Evolutionary conservation across 305 asterid genomes (phyloP).

Genomic region (Fraxinus sp.): DNA sequence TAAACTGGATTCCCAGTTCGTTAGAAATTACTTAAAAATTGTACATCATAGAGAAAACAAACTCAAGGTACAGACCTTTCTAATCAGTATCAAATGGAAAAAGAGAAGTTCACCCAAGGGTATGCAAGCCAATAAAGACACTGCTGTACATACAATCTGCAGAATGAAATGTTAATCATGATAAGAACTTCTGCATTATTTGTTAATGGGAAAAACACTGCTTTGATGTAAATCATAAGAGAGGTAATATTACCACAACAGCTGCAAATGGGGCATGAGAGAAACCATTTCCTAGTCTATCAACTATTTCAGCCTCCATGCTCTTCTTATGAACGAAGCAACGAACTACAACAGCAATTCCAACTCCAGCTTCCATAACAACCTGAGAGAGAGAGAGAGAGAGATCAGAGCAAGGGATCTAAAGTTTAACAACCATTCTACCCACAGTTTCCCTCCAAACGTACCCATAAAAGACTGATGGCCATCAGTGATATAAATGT

Average conservation of each 20-base stretch:
- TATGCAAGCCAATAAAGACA: conserved; percentile 82
- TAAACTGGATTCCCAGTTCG: neutral
- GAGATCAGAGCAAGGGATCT: conserved; percentile 24
- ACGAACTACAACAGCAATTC: conserved; percentile 82
- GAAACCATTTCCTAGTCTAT: conserved; percentile 93
- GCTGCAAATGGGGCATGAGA: conserved; percentile 94
- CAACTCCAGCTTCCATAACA: conserved; percentile 79
- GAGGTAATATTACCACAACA: conserved; percentile 74
- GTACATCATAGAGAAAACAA: conserved; percentile 9
- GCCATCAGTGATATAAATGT: conserved; percentile 89
- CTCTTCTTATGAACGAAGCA: conserved; percentile 67
- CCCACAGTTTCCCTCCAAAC: conserved; percentile 29
- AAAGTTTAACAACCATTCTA: conserved; percentile 7
- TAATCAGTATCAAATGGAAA: conserved; percentile 88
- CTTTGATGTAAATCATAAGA: neutral
- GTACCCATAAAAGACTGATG: conserved; percentile 86
- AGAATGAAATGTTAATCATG: conserved; percentile 20
- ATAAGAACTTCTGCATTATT: neutral
- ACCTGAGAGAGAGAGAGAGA: conserved; percentile 52
- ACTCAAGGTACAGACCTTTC: conserved; percentile 56
- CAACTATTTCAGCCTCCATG: conserved; percentile 86
- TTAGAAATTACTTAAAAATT: neutral
- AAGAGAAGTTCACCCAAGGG: conserved; percentile 97
- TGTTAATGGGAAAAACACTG: conserved; percentile 13
- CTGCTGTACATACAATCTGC: conserved; percentile 89